Base-by-base conservation (phyloP, 257 asterid species). In the Primulina huaijiensis region DNA sequence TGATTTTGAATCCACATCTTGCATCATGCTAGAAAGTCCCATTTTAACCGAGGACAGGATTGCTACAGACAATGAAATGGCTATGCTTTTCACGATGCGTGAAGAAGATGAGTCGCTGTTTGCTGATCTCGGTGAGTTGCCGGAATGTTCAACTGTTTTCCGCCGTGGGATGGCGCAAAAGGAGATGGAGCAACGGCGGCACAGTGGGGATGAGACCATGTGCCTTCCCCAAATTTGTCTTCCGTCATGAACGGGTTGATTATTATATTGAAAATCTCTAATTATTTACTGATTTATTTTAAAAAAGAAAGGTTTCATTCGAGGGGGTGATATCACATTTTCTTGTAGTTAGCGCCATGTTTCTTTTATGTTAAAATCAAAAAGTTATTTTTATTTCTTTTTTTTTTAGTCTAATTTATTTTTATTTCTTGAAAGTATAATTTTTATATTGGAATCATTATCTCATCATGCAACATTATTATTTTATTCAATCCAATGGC, bases 101-200 rank as follows among this genome's bases (percentile, higher is more conserved):
- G 96, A 89, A 64, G 97, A 89, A 1, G 97, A 93, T 7, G 99
- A 87, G 62, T 79, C 84, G 8, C 79, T 91, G 2, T 94, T 94
- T 60, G 97, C 96, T 5, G 97, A 86, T 75, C 92, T 94, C 5
- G 97, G 95, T 0, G 95, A 87, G 82, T 33, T 94, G 85, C 97
- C 99, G 80, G 99, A 94, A 77, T 94, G 92, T 27, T 88, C 97
- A 0, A 74, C 81, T 14, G 99, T 89, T 7, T 94, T 94, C 80
- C 82, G 84, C 70, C 92, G 87, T 2, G 92, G 85, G 72, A 77
- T 80, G 89, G 78, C 72, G 34, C 69, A 74, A 17, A 50, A 66
- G 68, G 31, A 56, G 65, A 88, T 82, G 73, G 88, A 73, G 74
- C 80, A 71, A 62, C 83, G 84, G 62, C 87, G 83, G 73, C 82